Percentiles rank a stretch among this genome's conserved stretches.
Evolutionary conservation across 2,329 filamentous ascomycete genomes (phyloP).

Genomic region (Talaromyces rugulosus): DNA sequence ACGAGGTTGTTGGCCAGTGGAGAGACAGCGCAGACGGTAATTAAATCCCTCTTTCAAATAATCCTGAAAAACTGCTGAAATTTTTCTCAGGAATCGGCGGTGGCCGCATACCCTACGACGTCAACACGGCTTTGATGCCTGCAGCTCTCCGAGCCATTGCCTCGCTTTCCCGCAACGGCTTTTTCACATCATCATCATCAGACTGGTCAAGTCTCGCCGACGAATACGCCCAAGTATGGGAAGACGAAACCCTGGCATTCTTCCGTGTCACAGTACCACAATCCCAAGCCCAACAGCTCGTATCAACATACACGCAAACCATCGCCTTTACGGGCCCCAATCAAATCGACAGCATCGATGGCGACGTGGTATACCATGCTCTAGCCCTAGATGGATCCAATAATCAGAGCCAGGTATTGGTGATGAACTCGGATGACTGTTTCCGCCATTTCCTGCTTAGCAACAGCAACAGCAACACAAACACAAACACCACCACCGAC

Average conservation of each 20-base stretch:
- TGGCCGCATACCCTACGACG: conserved; percentile 61
- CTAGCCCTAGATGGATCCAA: conserved; percentile 53
- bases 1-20: conserved; percentile 58
- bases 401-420: conserved; percentile 47
- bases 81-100: conserved; percentile 45
- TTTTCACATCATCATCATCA: conserved; percentile 42
- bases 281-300: conserved; percentile 42
- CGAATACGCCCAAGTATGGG: conserved; percentile 57
- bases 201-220: conserved; percentile 48
- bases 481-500: conserved; percentile 49
- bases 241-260: conserved; percentile 56
- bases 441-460: conserved; percentile 59
- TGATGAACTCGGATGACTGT: conserved; percentile 62
- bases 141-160: conserved; percentile 58
- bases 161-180: conserved; percentile 45
- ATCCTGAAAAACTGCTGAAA: not conserved
- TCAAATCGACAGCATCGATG: conserved; percentile 39
- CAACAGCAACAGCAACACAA: too few species aligned
- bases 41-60: not conserved
- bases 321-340: conserved; percentile 45
- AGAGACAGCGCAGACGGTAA: conserved; percentile 56
- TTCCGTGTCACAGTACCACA: conserved; percentile 49
- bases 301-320: conserved; percentile 46
- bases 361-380: conserved; percentile 51
- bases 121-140: conserved; percentile 60